A percentile compares a stretch with the other conserved stretches of the same genome.
Evolutionary conservation across 345 rosid species (phyloP).

Genomic region (Camelina neglecta): DNA sequence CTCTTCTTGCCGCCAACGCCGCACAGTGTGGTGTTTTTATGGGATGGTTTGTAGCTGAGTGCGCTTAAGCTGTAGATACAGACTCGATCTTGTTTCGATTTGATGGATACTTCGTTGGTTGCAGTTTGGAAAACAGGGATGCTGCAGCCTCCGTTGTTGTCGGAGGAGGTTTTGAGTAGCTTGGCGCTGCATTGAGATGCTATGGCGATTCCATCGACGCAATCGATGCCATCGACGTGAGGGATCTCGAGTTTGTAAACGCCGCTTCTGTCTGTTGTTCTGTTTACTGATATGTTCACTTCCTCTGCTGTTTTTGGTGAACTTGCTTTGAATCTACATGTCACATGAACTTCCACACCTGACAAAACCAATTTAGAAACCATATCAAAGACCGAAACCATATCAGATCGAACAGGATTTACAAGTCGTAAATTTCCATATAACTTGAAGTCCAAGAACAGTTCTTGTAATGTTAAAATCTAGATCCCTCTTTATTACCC

Average conservation of each 20-base stretch:
- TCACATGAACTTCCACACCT: slow-evolving; percentile 77
- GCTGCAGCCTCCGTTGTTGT: slow-evolving; percentile 49
- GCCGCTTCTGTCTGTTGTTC: slow-evolving; percentile 72
- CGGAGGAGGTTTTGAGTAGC: slow-evolving; percentile 61
- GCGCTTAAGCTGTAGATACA: slow-evolving; percentile 87
- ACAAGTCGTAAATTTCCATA: no score
- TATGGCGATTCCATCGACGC: slow-evolving; percentile 68
- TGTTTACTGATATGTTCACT: slow-evolving; percentile 71
- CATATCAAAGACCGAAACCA: not conserved
- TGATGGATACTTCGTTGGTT: slow-evolving; percentile 67
- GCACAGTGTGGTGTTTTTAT: slow-evolving; percentile 60
- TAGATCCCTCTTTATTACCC: slow-evolving; percentile 47
- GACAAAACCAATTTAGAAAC: not conserved
- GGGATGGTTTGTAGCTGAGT: slow-evolving; percentile 65
- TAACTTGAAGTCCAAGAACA: no score
- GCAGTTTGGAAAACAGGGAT: slow-evolving; percentile 60
- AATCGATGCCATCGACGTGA: slow-evolving; percentile 76
- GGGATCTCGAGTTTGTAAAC: slow-evolving; percentile 75
- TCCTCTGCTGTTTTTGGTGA: slow-evolving; percentile 71
- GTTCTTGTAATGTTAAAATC: not conserved
- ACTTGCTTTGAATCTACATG: slow-evolving; percentile 73
- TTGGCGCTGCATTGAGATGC: slow-evolving; percentile 63
- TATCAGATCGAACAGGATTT: not conserved
- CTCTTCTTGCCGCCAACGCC: slow-evolving; percentile 24
- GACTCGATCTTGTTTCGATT: slow-evolving; percentile 74